Conservation (phyloP, 768 basidiomycete species). For the Russula dissimulans region DNA sequence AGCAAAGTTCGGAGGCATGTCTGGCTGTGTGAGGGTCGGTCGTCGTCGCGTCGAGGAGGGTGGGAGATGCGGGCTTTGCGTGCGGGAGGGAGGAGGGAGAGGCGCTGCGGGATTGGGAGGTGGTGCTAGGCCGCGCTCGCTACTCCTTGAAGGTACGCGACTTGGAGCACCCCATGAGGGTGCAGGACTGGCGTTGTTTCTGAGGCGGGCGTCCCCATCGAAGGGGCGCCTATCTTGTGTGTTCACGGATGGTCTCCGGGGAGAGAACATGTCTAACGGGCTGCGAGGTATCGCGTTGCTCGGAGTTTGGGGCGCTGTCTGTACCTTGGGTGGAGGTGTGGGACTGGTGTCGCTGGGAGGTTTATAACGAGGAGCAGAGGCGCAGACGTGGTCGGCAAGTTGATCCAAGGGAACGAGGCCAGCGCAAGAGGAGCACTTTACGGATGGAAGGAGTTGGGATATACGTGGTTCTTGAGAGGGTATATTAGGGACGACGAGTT, state of each 20-base stretch:
- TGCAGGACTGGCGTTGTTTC: neutral
- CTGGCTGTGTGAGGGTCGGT: neutral
- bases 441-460: conserved; percentile 68
- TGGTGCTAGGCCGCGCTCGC: neutral
- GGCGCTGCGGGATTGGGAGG: neutral
- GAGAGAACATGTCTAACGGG: neutral
- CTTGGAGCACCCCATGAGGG: neutral
- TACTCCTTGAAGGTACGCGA: neutral
- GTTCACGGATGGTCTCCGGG: neutral
- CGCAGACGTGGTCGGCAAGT: conserved; percentile 74
- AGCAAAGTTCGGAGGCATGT: neutral
- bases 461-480: conserved; percentile 21
- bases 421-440: conserved; percentile 78
- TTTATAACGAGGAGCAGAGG: conserved; percentile 25
- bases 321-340: conserved; percentile 20
- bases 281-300: neutral
- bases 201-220: neutral
- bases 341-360: conserved; percentile 33
- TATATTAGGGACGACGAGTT: conserved; percentile 21
- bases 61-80: neutral
- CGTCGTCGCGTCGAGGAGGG: neutral
- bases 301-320: neutral
- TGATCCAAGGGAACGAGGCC: conserved; percentile 59
- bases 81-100: neutral
- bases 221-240: neutral